Percentiles rank a stretch among this genome's conserved stretches.
Conservation (phyloP, 176 grass and related monocot genomes). For the Oryza coarctata region DNA sequence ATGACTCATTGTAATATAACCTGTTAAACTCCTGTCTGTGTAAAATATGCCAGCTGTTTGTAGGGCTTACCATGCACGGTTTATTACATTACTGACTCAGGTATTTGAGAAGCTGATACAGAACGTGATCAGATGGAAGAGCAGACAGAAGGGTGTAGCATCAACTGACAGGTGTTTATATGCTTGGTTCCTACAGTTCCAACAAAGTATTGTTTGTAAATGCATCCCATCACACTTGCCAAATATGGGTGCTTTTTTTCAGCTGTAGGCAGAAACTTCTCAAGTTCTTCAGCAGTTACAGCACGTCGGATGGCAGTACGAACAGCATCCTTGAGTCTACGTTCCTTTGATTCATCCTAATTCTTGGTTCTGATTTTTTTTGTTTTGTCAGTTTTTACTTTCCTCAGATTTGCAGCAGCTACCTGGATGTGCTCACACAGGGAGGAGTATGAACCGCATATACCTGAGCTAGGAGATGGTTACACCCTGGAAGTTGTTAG, state of each 20-base stretch:
- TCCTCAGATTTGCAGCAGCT: conserved; percentile 44
- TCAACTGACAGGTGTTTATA: conserved; percentile 14
- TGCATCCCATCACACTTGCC: conserved; percentile 2
- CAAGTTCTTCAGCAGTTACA: neutral
- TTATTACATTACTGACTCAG: conserved; percentile 17
- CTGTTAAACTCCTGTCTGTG: neutral
- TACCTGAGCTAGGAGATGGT: neutral
- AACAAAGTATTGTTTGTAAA: neutral
- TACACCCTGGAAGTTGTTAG: conserved; percentile 23
- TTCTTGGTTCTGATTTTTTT: conserved; percentile 28
- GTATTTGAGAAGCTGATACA: conserved; percentile 44
- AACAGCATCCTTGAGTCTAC: conserved; percentile 13
- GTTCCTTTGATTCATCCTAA: neutral
- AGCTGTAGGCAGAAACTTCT: conserved; percentile 41
- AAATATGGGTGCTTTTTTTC: neutral
- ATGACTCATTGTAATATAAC: no score
- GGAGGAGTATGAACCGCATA: conserved; percentile 7
- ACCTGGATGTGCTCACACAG: conserved; percentile 32
- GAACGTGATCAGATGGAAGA: conserved; percentile 39
- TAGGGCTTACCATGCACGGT: neutral
- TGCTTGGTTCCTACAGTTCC: conserved; percentile 23
- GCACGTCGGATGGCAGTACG: neutral
- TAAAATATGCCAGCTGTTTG: neutral
- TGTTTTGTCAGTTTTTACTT: conserved; percentile 42
- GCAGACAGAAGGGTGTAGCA: neutral